These are phyloP conservation scores for Plantago ovata DNA, from an alignment of 257 asterid species.

Conservation along the genomic window DNA sequence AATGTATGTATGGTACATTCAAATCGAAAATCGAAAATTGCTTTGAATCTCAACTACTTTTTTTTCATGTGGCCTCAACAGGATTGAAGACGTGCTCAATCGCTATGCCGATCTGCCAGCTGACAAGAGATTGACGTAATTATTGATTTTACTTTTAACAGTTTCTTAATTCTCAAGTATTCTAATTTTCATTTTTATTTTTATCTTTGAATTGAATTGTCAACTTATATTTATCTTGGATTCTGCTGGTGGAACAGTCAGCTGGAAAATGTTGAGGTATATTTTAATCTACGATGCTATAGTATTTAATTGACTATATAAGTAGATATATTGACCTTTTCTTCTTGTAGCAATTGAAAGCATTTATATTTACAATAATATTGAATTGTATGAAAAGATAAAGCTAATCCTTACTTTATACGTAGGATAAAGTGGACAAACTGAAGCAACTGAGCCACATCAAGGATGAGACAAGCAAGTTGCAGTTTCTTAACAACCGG, in stretches of 20 bases:
- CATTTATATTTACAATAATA: too few species aligned
- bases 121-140: constrained; percentile 41
- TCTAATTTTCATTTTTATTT: neutral
- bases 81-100: constrained; percentile 48
- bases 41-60: neutral
- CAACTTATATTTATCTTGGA: neutral
- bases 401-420: constrained; percentile 1
- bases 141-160: neutral
- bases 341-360: too few species aligned
- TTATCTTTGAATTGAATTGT: neutral
- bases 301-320: too few species aligned
- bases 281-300: too few species aligned
- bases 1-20: too few species aligned
- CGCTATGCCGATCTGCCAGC: constrained; percentile 39
- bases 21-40: too few species aligned
- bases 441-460: constrained; percentile 34
- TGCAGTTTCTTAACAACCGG: constrained; percentile 49
- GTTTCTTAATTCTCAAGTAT: neutral
- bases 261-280: constrained; percentile 45
- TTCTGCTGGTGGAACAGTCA: constrained; percentile 30
- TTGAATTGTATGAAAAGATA: too few species aligned
- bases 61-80: constrained; percentile 18
- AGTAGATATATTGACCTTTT: too few species aligned
- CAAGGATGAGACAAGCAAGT: constrained; percentile 44
- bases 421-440: constrained; percentile 52